Base-by-base conservation (phyloP, 352 stramenopile species). In the Pythium insidiosum region DNA sequence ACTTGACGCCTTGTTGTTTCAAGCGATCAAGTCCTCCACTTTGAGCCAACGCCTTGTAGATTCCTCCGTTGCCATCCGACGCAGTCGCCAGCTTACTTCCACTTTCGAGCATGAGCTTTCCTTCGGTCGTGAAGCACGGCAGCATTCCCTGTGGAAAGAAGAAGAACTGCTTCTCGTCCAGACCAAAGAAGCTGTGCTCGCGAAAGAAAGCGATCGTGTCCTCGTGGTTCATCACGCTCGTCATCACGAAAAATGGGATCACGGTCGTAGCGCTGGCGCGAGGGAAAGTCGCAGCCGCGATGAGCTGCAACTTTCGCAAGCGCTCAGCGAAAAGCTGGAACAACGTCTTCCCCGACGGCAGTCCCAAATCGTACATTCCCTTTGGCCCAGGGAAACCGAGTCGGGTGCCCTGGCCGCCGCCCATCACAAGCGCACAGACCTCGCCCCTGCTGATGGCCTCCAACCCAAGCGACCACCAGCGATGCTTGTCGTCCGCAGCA, bases 61-160 rank as follows among this genome's bases (percentile, higher is more conserved):
- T 73, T 11, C 96, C 96, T 16, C 97, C 96, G 65, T 99, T 99
- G n/a, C 96, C 97, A 66, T 99, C 93, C 0, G 97, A 97, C 11
- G 95, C 95, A 24, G 92, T 79, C 5, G 95, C 86, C 1, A 99
- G 47, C 23, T 63, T 72, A 42, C 66, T 62, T 1, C 60, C 35
- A 46, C 66, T 84, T 65, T 98, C 93, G 10, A 99, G 70, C 61
- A 99, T 96, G 34, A 99, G 83, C 58, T 98, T 98, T 13, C 95
- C 95, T 5, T 97, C 80, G 12, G 68, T 48, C 6, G 77, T 94
- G 47, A 99, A 87, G 63, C 92, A 98, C 11, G 96, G 96, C 18
- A 99, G 58, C 20, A 93, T 97, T 15, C 95, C 95, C 62, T 99
- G 96, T 10, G 72, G 58, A 56, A 99, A 99, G 66, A 99, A 98